A percentile compares a stretch with the other conserved stretches of the same genome.
phyloP scores from a whole-genome alignment of 352 stramenopile species.

The Phytophthora crassamura region DNA sequence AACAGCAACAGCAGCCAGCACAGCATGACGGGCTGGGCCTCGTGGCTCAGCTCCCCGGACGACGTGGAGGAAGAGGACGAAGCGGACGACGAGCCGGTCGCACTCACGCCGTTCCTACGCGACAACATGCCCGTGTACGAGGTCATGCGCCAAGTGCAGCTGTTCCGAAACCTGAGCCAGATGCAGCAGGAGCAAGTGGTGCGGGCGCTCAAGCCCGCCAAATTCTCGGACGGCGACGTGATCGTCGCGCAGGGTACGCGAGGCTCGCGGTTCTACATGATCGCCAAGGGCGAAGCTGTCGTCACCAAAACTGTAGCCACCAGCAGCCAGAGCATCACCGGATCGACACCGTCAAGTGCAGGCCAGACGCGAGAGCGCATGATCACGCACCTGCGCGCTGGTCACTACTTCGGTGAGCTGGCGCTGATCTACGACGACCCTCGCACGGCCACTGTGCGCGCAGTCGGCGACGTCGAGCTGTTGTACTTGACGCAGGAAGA shows the following conservation, averaged over 20 bases:
- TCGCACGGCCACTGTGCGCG: conserved; percentile 80
- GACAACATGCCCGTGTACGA: conserved; percentile 91
- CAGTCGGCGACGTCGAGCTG: conserved; percentile 80
- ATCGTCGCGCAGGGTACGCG: conserved; percentile 89
- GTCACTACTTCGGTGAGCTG: conserved; percentile 94
- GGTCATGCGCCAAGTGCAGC: conserved; percentile 88
- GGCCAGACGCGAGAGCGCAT: conserved; percentile 76
- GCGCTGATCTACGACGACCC: conserved; percentile 93
- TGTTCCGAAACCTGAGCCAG: conserved; percentile 88
- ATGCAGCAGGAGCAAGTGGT: conserved; percentile 91
- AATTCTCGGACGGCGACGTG: conserved; percentile 84
- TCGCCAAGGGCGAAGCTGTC: conserved; percentile 87
- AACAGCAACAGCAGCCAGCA: conserved; percentile 65
- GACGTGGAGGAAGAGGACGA: conserved; percentile 75
- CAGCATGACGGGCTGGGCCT: conserved; percentile 63
- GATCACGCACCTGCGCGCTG: conserved; percentile 89
- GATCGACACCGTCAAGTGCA: conserved; percentile 35
- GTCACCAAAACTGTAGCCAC: conserved; percentile 75
- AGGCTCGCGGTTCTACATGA: conserved; percentile 91
- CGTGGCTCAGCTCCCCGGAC: conserved; percentile 74
- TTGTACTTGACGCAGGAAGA: conserved; percentile 88
- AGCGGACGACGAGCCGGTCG: conserved; percentile 68
- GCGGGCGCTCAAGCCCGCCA: conserved; percentile 81
- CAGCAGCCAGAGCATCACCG: conserved; percentile 43
- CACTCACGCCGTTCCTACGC: conserved; percentile 74